phyloP scores from a whole-genome alignment of 78 protist genomes.

The Dictyostelium intermedium region DNA sequence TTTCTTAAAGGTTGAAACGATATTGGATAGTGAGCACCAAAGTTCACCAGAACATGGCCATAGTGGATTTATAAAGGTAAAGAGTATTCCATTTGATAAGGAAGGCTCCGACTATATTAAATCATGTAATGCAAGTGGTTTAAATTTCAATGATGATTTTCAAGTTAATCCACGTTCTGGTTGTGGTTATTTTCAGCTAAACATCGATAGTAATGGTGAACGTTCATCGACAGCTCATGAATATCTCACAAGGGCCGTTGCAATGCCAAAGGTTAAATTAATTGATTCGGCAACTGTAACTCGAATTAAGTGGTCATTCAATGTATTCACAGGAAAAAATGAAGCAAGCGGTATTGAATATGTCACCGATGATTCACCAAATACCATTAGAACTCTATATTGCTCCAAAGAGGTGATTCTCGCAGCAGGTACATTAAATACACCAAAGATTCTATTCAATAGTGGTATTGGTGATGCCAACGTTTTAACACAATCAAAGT shows the following conservation, averaged over 20 bases:
- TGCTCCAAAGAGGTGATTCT: slow-evolving; percentile 41
- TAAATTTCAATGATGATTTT: slow-evolving; percentile 44
- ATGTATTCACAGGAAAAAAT: not conserved
- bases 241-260: not conserved
- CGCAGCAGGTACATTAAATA: slow-evolving; percentile 71
- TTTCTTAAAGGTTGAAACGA: slow-evolving; percentile 22
- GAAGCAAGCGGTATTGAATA: slow-evolving; percentile 3
- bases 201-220: slow-evolving; percentile 43
- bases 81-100: slow-evolving; percentile 41
- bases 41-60: slow-evolving; percentile 10
- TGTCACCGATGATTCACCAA: not conserved
- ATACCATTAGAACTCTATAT: not conserved
- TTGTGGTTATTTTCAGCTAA: slow-evolving; percentile 63
- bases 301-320: slow-evolving; percentile 1
- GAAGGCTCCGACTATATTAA: slow-evolving; percentile 27
- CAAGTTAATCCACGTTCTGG: slow-evolving; percentile 12
- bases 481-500: not conserved
- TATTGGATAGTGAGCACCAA: not conserved
- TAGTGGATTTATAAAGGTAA: slow-evolving; percentile 44
- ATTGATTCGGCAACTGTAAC: slow-evolving; percentile 1
- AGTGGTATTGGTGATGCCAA: slow-evolving; percentile 65
- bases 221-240: slow-evolving; percentile 43
- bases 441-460: slow-evolving; percentile 64
- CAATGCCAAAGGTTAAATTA: not conserved
- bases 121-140: slow-evolving; percentile 22